These are phyloP conservation scores for Oryza glumipatula DNA, from an alignment of 176 grass and related monocot species.

Conservation along the genomic window DNA sequence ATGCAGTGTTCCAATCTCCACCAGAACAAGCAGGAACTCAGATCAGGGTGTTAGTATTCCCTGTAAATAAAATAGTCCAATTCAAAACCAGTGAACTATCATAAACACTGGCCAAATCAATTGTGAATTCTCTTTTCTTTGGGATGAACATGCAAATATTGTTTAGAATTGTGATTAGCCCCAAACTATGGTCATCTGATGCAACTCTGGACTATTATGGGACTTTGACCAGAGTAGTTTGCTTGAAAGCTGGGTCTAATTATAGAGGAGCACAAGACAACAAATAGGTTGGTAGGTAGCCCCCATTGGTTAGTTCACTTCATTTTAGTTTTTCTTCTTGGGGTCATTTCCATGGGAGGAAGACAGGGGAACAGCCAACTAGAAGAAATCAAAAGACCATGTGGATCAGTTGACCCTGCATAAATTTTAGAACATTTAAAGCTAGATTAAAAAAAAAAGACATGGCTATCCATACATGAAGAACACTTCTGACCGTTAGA, in stretches of 20 bases:
- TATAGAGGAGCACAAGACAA: constrained; percentile 49
- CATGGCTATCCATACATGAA: neutral
- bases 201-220: constrained; percentile 39
- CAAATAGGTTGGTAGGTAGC: constrained; percentile 43
- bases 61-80: neutral
- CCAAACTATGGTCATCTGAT: constrained; percentile 11
- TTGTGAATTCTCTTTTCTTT: neutral
- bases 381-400: constrained; percentile 52
- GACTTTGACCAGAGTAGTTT: constrained; percentile 37
- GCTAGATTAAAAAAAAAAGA: neutral
- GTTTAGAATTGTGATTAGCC: neutral
- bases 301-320: constrained; percentile 14
- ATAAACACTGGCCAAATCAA: neutral
- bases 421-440: neutral
- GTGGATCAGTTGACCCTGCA: constrained; percentile 50
- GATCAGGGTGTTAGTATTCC: neutral
- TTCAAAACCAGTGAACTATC: constrained; percentile 3
- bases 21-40: neutral
- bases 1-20: neutral
- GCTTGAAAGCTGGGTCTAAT: constrained; percentile 44
- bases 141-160: neutral
- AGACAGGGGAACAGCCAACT: constrained; percentile 34
- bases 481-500: neutral
- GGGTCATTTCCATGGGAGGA: constrained; percentile 14
- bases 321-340: constrained; percentile 25